Conservation (phyloP, 371 early-diverging fungal genomes). For the Saksenaea oblongispora region DNA sequence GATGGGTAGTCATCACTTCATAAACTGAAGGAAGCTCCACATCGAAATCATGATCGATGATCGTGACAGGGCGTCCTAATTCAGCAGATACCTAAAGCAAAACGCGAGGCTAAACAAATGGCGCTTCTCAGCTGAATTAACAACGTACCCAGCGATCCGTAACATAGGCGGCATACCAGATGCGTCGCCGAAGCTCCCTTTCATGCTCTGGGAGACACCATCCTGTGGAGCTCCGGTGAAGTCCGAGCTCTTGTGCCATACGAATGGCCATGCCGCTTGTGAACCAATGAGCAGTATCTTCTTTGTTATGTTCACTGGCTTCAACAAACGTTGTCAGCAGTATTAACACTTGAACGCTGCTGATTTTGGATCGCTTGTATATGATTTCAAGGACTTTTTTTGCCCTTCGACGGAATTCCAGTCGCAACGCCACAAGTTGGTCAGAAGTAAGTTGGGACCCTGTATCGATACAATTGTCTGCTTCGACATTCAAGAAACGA, state of each 20-base stretch:
- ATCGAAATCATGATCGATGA: constrained; percentile 42
- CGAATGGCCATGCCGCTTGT: constrained; percentile 21
- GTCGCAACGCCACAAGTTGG: constrained; percentile 11
- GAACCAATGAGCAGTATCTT: constrained; percentile 38
- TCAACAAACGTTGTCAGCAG: constrained; percentile 33
- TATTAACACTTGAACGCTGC: constrained; percentile 40
- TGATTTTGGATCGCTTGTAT: constrained; percentile 35
- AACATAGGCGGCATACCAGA: constrained; percentile 40
- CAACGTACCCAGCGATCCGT: constrained; percentile 42
- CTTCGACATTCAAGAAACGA: constrained; percentile 11
- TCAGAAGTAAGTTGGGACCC: constrained; percentile 7
- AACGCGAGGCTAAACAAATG: background rate
- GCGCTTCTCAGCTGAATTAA: background rate
- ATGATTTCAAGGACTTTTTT: constrained; percentile 21
- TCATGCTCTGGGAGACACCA: constrained; percentile 46
- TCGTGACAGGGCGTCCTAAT: constrained; percentile 33
- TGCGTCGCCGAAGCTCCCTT: constrained; percentile 41
- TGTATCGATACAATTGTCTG: background rate
- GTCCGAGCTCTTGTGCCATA: constrained; percentile 32
- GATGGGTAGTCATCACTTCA: constrained; percentile 25
- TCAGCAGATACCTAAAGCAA: constrained; percentile 25
- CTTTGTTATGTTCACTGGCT: constrained; percentile 23
- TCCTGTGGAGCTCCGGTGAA: constrained; percentile 30
- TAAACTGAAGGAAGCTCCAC: constrained; percentile 38
- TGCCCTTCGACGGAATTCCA: constrained; percentile 21